A percentile compares a stretch with the other conserved stretches of the same genome.
Evolutionary conservation across 192 early-diverging fungal genomes (phyloP).

Genomic region (Martensiomyces pterosporus): DNA sequence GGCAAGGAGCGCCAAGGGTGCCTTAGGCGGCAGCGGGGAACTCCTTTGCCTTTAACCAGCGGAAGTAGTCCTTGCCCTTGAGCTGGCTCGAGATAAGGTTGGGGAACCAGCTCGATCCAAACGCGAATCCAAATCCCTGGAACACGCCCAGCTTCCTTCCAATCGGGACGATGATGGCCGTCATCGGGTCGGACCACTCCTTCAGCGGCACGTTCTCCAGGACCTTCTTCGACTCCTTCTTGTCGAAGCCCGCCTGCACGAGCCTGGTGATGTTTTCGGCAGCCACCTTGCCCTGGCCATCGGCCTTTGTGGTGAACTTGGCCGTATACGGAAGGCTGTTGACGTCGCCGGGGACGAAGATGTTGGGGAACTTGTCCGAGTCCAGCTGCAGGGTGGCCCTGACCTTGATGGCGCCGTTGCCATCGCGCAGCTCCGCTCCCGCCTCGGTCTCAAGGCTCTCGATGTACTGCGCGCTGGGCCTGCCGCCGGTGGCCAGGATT

Average conservation of each 20-base stretch:
- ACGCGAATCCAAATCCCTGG: slow-evolving; percentile 26
- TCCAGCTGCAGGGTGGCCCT: slow-evolving; percentile 48
- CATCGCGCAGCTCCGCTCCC: slow-evolving; percentile 20
- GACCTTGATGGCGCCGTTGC: slow-evolving; percentile 45
- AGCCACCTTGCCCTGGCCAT: slow-evolving; percentile 14
- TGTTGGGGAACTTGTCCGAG: slow-evolving; percentile 13
- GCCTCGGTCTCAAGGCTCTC: slow-evolving; percentile 30
- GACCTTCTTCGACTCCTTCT: neutral
- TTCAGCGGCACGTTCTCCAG: slow-evolving; percentile 2
- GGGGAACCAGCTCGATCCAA: slow-evolving; percentile 13
- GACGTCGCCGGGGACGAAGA: slow-evolving; percentile 57
- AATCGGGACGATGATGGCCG: slow-evolving; percentile 38
- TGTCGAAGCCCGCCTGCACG: slow-evolving; percentile 15
- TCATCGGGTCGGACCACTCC: slow-evolving; percentile 28
- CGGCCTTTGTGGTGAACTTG: slow-evolving; percentile 29
- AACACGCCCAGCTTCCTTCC: slow-evolving; percentile 31
- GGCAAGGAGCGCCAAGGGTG: slow-evolving; percentile 11
- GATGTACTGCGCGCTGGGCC: slow-evolving; percentile 48
- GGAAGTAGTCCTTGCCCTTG: slow-evolving; percentile 40
- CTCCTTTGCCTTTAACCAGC: slow-evolving; percentile 38
- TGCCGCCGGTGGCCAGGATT: slow-evolving; percentile 47
- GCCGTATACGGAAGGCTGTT: slow-evolving; percentile 29
- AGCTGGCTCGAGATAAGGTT: slow-evolving; percentile 28
- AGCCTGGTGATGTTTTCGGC: slow-evolving; percentile 25
- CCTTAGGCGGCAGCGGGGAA: slow-evolving; percentile 19